phyloP scores from a whole-genome alignment of 208 protist species.

The Trypanosoma grayi region DNA sequence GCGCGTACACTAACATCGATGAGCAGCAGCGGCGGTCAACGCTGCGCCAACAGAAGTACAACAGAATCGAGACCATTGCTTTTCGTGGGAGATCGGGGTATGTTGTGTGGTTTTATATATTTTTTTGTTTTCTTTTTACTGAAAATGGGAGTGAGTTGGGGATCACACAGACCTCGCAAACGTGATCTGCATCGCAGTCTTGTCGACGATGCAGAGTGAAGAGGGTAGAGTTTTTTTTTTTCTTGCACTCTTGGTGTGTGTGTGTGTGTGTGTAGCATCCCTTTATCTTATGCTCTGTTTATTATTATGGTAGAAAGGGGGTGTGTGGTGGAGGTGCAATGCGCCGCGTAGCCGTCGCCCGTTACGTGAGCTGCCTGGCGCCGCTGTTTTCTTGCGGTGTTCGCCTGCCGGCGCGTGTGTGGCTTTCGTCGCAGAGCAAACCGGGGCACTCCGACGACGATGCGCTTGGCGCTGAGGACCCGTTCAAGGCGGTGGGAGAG shows the following conservation, averaged over 20 bases:
- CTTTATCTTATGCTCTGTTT: not conserved
- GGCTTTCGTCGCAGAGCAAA: conserved; percentile 7
- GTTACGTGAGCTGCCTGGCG: not conserved
- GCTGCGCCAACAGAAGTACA: too few relatives aligned
- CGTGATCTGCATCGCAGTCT: too few relatives aligned
- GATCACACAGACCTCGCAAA: too few relatives aligned
- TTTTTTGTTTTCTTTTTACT: conserved; percentile 10
- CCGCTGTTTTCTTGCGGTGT: not conserved
- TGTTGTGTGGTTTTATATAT: not conserved
- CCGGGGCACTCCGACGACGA: conserved; percentile 49
- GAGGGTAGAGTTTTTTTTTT: conserved; percentile 13
- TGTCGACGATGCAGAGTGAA: too few relatives aligned
- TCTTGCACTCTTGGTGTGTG: not conserved
- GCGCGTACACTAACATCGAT: too few relatives aligned
- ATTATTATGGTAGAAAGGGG: not conserved
- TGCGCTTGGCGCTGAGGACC: conserved; percentile 49
- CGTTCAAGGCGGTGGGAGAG: conserved; percentile 37
- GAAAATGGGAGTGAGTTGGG: not conserved
- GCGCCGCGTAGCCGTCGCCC: not conserved
- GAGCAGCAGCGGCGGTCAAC: too few relatives aligned
- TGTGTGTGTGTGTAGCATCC: not conserved
- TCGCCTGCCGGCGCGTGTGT: not conserved
- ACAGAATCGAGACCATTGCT: too few relatives aligned
- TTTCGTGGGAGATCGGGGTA: not conserved
- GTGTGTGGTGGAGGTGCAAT: conserved; percentile 4